Percentiles rank a stretch among this genome's conserved stretches.
Evolutionary conservation across 305 asterid genomes (phyloP).

Genomic region (Fraxinus paxiana): DNA sequence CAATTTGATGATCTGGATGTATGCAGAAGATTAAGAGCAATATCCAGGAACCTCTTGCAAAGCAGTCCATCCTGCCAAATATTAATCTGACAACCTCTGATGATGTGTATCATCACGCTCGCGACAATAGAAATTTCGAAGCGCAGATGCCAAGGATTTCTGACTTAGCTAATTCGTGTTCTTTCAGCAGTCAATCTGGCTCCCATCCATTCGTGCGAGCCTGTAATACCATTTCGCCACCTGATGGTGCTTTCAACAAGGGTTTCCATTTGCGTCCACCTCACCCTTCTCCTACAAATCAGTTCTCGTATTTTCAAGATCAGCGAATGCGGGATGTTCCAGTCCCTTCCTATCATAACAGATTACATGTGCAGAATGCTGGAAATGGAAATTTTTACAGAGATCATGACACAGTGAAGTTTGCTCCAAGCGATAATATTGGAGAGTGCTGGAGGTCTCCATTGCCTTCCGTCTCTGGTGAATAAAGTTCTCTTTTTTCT

Average conservation of each 20-base stretch:
- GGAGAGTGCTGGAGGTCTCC: conserved; percentile 81
- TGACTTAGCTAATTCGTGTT: conserved; percentile 31
- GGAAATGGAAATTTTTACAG: conserved; percentile 58
- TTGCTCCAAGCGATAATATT: conserved; percentile 44
- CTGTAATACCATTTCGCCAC: conserved; percentile 38
- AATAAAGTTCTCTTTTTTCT: conserved; percentile 16
- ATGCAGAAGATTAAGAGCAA: conserved; percentile 33
- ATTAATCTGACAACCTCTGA: conserved; percentile 22
- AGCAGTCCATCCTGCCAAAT: conserved; percentile 31
- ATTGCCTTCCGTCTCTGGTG: conserved; percentile 62
- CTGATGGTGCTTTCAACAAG: conserved; percentile 49
- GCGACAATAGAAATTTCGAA: conserved; percentile 34
- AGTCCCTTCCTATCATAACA: conserved; percentile 53
- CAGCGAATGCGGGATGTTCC: conserved; percentile 56
- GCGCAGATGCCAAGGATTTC: conserved; percentile 42
- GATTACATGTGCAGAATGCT: conserved; percentile 48
- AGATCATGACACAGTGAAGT: conserved; percentile 54
- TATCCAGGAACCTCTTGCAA: conserved; percentile 26
- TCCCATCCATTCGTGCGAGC: conserved; percentile 41
- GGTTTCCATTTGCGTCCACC: conserved; percentile 79
- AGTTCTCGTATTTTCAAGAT: conserved; percentile 76
- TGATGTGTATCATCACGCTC: conserved; percentile 30
- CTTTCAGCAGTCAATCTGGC: conserved; percentile 40
- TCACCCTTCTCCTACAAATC: conserved; percentile 87
- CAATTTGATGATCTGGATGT: conserved; percentile 24